Evolutionary conservation across 805 yeast species (phyloP).

Genomic region (Ogataea nonfermentans): DNA sequence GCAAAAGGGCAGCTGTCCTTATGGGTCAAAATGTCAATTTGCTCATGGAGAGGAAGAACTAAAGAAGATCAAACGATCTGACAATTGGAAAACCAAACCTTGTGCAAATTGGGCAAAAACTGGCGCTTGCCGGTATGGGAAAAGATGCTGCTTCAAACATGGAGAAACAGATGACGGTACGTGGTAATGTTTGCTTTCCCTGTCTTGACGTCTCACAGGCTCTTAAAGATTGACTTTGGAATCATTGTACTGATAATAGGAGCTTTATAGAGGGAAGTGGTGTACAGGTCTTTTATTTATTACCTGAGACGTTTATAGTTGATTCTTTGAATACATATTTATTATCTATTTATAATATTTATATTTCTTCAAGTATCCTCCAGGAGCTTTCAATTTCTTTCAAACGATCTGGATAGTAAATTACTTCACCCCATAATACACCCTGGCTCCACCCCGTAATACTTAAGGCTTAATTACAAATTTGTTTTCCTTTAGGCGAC

Average conservation of each 20-base stretch:
- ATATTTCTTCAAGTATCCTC: neutral
- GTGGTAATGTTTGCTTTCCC: neutral
- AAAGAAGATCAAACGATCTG: conserved; percentile 67
- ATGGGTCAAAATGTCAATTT: conserved; percentile 89
- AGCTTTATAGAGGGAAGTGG: neutral
- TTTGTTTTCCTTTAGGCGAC: neutral
- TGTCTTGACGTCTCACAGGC: neutral
- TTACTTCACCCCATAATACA: too few relatives aligned
- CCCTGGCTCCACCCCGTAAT: too few relatives aligned
- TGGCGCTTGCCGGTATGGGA: conserved; percentile 86
- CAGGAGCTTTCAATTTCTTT: too few relatives aligned
- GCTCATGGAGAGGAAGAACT: conserved; percentile 86
- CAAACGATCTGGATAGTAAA: too few relatives aligned
- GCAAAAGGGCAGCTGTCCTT: conserved; percentile 73
- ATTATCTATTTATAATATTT: neutral
- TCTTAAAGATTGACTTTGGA: neutral
- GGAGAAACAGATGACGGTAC: conserved; percentile 39
- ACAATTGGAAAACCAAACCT: conserved; percentile 87
- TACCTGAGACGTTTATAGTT: neutral
- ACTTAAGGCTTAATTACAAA: too few relatives aligned
- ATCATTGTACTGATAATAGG: neutral
- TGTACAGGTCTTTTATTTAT: neutral
- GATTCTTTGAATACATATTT: neutral
- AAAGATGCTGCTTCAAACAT: conserved; percentile 89
- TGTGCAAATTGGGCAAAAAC: conserved; percentile 84